Evolutionary conservation across 352 stramenopile genomes (phyloP).

Genomic region (Phytophthora fragariaefolia): DNA sequence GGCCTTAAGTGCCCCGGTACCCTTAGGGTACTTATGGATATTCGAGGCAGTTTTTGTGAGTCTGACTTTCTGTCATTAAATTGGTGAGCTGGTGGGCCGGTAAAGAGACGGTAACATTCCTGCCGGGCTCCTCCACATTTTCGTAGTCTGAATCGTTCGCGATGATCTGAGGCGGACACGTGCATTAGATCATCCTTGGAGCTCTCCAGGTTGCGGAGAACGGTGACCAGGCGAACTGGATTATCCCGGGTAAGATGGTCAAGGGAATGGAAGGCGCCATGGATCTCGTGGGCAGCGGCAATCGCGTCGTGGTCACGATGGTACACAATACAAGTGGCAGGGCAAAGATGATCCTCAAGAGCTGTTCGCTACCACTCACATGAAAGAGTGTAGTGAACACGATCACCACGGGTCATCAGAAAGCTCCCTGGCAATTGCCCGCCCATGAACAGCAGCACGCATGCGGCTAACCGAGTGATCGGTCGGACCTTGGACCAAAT

Average conservation of each 20-base stretch:
- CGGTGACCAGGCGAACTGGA: conserved; percentile 97
- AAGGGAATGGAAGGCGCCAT: conserved; percentile 99
- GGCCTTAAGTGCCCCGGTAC: too few relatives aligned
- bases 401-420: conserved; percentile 94
- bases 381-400: conserved; percentile 94
- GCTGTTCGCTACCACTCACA: conserved; percentile 94
- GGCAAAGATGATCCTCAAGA: conserved; percentile 94
- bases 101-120: conserved; percentile 97
- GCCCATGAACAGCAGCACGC: too few relatives aligned
- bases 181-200: conserved; percentile 96
- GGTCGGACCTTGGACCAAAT: too few relatives aligned
- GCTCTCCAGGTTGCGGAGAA: conserved; percentile 94
- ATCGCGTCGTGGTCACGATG: conserved; percentile 97
- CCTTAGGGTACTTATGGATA: too few relatives aligned
- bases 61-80: too few relatives aligned
- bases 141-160: conserved; percentile 94
- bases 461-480: too few relatives aligned
- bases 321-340: conserved; percentile 96
- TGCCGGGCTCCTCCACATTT: conserved; percentile 94
- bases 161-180: conserved; percentile 97
- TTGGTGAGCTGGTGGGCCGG: too few relatives aligned
- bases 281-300: conserved; percentile 95
- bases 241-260: conserved; percentile 96
- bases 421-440: too few relatives aligned
- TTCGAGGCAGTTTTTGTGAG: too few relatives aligned